Percentiles rank a stretch among this genome's conserved stretches.
phyloP scores from a whole-genome alignment of 164 flowering plant species.

The Vitis labrusca region DNA sequence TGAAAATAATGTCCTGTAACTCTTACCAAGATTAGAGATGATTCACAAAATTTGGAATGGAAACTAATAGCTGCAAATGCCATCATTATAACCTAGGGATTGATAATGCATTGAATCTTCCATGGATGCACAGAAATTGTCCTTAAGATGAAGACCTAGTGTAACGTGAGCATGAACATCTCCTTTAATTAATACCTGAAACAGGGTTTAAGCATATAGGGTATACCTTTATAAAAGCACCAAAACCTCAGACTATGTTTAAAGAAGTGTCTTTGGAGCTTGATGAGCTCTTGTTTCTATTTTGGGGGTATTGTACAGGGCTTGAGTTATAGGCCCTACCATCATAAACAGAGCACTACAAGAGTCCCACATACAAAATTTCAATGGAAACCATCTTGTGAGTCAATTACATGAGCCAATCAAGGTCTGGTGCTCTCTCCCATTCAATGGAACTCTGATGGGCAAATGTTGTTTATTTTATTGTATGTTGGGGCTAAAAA shows the following conservation, averaged over 20 bases:
- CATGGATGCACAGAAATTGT: neutral
- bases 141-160: neutral
- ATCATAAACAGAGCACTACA: too few relatives aligned
- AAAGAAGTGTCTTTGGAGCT: neutral
- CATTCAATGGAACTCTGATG: too few relatives aligned
- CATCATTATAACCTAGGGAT: too few relatives aligned
- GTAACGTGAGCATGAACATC: neutral
- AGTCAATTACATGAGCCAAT: too few relatives aligned
- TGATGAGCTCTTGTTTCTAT: too few relatives aligned
- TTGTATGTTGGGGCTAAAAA: too few relatives aligned
- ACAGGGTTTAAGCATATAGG: neutral
- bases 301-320: too few relatives aligned
- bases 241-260: neutral
- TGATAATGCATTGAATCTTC: neutral
- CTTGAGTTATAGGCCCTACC: too few relatives aligned
- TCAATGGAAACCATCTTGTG: too few relatives aligned
- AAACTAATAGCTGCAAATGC: neutral
- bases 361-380: too few relatives aligned
- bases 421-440: too few relatives aligned
- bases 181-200: neutral
- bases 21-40: conserved; percentile 4
- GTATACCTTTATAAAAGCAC: neutral
- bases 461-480: too few relatives aligned
- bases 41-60: neutral
- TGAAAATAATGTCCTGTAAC: conserved; percentile 79